Conservation (phyloP, 495 filamentous ascomycete species). For the Filosporella fistucella region DNA sequence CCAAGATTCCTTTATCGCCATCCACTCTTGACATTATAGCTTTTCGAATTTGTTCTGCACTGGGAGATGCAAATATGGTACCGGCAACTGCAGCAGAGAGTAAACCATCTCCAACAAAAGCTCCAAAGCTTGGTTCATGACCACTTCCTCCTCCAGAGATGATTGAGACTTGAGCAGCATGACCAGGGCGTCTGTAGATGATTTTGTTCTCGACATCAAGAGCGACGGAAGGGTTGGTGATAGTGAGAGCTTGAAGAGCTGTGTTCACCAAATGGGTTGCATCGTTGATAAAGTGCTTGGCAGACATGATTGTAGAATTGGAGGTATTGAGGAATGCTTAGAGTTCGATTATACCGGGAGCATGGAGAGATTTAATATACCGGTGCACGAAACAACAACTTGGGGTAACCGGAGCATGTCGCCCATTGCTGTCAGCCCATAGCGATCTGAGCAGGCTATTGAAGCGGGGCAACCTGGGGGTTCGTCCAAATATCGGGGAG, state of each 20-base stretch:
- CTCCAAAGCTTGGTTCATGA: conserved; percentile 88
- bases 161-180: conserved; percentile 56
- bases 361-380: neutral
- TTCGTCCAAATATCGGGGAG: too few species aligned
- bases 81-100: conserved; percentile 84
- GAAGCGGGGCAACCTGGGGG: too few species aligned
- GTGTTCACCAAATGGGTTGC: conserved; percentile 73
- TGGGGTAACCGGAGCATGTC: too few species aligned
- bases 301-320: conserved; percentile 35
- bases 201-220: conserved; percentile 82
- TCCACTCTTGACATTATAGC: conserved; percentile 70
- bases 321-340: neutral
- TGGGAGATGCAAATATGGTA: conserved; percentile 88
- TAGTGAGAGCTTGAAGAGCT: conserved; percentile 70
- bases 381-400: too few species aligned
- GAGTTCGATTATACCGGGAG: neutral
- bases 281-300: conserved; percentile 93
- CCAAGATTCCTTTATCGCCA: conserved; percentile 66
- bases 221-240: conserved; percentile 81
- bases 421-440: too few species aligned
- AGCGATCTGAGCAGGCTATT: too few species aligned
- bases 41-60: conserved; percentile 78
- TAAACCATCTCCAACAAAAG: conserved; percentile 63
- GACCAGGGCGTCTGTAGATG: conserved; percentile 66
- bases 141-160: conserved; percentile 89